These are phyloP conservation scores for Zymoseptoria ardabiliae DNA, from an alignment of 2,329 filamentous ascomycete species.

Conservation along the genomic window DNA sequence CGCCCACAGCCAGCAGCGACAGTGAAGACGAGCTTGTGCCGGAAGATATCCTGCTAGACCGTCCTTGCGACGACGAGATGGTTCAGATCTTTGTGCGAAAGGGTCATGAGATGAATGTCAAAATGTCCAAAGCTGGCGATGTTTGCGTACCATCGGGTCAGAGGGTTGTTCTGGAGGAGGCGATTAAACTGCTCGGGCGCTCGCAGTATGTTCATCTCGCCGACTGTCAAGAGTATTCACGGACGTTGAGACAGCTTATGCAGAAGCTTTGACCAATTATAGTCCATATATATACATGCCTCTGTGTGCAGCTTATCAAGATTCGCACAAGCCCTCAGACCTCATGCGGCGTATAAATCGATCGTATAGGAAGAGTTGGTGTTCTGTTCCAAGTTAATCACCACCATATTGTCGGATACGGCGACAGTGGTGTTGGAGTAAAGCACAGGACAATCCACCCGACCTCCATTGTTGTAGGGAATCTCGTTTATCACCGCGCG, in stretches of 20 bases:
- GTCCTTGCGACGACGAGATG: constrained; percentile 19
- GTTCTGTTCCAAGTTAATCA: background rate
- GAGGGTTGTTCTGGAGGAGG: constrained; percentile 11
- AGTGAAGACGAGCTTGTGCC: constrained; percentile 12
- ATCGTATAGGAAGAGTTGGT: background rate
- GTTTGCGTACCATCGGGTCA: constrained; percentile 8
- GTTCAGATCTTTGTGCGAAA: constrained; percentile 16
- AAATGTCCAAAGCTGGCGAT: constrained; percentile 15
- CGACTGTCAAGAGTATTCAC: background rate
- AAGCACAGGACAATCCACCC: background rate
- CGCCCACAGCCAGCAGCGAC: background rate
- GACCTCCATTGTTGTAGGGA: background rate
- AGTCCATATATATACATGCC: background rate
- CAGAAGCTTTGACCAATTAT: background rate
- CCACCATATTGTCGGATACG: background rate
- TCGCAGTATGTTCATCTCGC: constrained; percentile 1
- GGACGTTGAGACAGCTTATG: background rate
- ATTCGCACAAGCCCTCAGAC: background rate
- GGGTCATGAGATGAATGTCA: constrained; percentile 14
- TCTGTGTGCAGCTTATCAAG: background rate
- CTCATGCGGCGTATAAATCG: background rate
- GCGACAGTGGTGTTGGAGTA: background rate
- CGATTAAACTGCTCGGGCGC: constrained; percentile 15
- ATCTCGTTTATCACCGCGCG: constrained; percentile 1
- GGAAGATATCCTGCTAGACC: constrained; percentile 16